Conservation (phyloP, 148 eudicot species). For the Dysphania ambrosioides region DNA sequence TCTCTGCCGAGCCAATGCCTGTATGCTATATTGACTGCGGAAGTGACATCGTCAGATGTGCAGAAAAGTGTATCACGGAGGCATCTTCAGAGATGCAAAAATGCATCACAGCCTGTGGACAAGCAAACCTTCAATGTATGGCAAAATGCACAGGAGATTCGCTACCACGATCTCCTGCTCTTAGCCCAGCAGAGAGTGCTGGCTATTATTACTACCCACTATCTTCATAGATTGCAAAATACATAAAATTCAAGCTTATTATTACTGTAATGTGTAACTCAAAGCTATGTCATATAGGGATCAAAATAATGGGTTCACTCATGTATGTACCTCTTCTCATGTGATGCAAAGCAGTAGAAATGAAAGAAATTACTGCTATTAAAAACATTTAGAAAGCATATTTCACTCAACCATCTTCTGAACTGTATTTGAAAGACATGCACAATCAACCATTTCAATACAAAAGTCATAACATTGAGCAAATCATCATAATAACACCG, state of each 20-base stretch:
- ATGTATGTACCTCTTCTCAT: slow-evolving; percentile 4
- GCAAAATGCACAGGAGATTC: not conserved
- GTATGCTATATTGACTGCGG: slow-evolving; percentile 17
- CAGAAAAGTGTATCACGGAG: slow-evolving; percentile 2
- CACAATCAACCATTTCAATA: not conserved
- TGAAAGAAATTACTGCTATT: not conserved
- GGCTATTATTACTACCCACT: not conserved
- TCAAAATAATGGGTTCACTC: not conserved
- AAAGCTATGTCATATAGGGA: not conserved
- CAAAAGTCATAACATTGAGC: not conserved
- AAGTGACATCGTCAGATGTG: slow-evolving; percentile 8
- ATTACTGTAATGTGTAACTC: not conserved
- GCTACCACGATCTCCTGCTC: not conserved
- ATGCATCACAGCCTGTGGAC: slow-evolving; percentile 11
- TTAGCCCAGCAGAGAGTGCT: not conserved
- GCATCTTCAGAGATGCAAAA: not conserved
- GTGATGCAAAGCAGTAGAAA: not conserved
- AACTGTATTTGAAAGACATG: not conserved
- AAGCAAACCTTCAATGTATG: slow-evolving; percentile 7
- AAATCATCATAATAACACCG: not conserved
- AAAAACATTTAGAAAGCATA: not conserved
- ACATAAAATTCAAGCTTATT: not conserved
- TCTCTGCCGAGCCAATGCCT: not conserved
- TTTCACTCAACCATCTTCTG: not conserved
- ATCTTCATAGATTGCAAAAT: not conserved